Base-by-base conservation (phyloP, 768 basidiomycete genomes). In the Tulasnella sp. region DNA sequence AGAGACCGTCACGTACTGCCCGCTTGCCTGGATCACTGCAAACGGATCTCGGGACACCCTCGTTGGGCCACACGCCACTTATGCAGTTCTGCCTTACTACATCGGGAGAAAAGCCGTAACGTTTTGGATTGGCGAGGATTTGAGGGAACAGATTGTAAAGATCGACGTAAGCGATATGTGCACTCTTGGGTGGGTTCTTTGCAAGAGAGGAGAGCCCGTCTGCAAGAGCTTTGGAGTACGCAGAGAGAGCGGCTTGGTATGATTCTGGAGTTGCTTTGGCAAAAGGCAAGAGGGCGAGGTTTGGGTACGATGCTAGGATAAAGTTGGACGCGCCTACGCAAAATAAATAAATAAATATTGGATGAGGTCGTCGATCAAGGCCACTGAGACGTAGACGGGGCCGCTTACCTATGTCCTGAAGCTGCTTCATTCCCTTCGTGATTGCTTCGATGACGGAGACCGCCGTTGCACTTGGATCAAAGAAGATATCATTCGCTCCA, bases 401-500 rank as follows among this genome's bases (percentile, higher is more conserved):
- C 12, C 3, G 31, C 60, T 34, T 28, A n/a, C 60, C 60, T 64
- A 34, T n/a, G n/a, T 34, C 34, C 60, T 34, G 60, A 14, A 64
- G 60, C 28, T 64, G 60, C n/a, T 64, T 64, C 31, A 64, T 64
- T 64, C 60, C 60, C n/a, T 64, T 64, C 60, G 24, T 64, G 5
- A 34, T 64, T 64, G 60, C 8, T 8, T 64, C 28, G 14, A 64
- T n/a, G 60, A n/a, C n/a, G 28, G n/a, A 28, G 0, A 34, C n/a
- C 12, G 75, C 75, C 14, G 24, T 44, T 4, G 54, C 28, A 42
- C 31, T 44, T 2, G 75, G 46, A 48, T 50, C 22, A 46, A 76
- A 76, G 46, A 44, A 76, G 46, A 76, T 34, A 50, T 76, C 75
- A 31, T 76, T 76, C n/a, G 54, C n/a, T 24, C 75, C 46, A 42